Percentiles rank a stretch among this genome's conserved stretches.
Evolutionary conservation across 305 asterid genomes (phyloP).

Genomic region (Solanum aculeatissimum): DNA sequence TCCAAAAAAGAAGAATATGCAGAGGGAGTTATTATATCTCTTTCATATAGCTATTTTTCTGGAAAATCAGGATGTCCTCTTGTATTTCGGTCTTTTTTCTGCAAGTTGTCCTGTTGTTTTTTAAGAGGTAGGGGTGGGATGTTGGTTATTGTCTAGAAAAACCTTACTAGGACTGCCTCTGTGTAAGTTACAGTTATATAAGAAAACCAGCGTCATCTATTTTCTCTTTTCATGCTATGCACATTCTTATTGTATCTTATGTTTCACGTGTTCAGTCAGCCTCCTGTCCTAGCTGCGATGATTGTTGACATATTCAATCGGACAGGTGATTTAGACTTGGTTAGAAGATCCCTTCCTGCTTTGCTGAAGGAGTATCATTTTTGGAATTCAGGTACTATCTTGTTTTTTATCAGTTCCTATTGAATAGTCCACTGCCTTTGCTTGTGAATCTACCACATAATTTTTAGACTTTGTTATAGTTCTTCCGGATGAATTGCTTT

Average conservation of each 20-base stretch:
- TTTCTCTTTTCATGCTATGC: background rate
- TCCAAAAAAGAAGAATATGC: background rate
- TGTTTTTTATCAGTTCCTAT: background rate
- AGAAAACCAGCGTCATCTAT: background rate
- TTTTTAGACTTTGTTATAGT: background rate
- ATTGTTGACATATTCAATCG: slow-evolving; percentile 46
- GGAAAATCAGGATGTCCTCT: background rate
- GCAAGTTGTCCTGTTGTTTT: background rate
- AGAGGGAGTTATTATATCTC: background rate
- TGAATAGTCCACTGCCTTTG: background rate
- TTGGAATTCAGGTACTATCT: slow-evolving; percentile 72
- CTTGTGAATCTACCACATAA: background rate
- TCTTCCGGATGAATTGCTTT: background rate
- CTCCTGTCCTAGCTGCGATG: slow-evolving; percentile 91
- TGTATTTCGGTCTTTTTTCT: background rate
- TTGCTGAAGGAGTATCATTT: slow-evolving; percentile 58
- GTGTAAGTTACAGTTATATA: background rate
- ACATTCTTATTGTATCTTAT: background rate
- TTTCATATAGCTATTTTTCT: background rate
- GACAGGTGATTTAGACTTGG: slow-evolving; percentile 42
- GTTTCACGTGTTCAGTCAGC: slow-evolving; percentile 45
- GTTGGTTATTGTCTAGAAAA: background rate
- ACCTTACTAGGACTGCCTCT: background rate
- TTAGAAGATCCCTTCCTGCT: slow-evolving; percentile 52
- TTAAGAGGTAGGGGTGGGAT: background rate